Evolutionary conservation across 2,329 filamentous ascomycete genomes (phyloP).

Genomic region (Canariomyces notabilis): DNA sequence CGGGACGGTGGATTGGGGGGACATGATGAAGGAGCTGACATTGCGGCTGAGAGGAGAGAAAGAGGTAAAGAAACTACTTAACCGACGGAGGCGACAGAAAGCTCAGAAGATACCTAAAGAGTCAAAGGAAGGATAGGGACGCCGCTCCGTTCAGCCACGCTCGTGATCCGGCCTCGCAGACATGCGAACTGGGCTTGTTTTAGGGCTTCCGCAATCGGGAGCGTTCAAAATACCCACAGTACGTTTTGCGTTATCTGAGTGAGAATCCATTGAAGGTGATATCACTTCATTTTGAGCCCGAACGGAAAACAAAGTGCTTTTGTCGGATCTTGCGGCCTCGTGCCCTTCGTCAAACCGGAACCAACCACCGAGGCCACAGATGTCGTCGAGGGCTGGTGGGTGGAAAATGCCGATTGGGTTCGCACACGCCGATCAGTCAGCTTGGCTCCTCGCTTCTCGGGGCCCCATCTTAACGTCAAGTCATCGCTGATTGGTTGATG

Average conservation of each 20-base stretch:
- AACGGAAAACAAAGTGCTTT: background rate
- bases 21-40: constrained; percentile 78
- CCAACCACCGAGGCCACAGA: constrained; percentile 2
- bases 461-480: constrained; percentile 12
- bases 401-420: constrained; percentile 12
- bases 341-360: background rate
- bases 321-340: background rate
- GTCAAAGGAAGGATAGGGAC: background rate
- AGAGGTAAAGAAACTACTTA: constrained; percentile 65
- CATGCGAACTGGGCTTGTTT: too few relatives aligned
- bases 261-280: too few relatives aligned
- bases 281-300: too few relatives aligned
- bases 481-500: constrained; percentile 11
- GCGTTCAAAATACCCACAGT: too few relatives aligned
- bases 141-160: background rate
- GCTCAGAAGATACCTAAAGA: constrained; percentile 17
- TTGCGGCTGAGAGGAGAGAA: constrained; percentile 65
- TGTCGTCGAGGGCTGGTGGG: constrained; percentile 9
- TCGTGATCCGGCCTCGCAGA: too few relatives aligned
- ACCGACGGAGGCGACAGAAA: constrained; percentile 35
- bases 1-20: constrained; percentile 60
- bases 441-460: background rate
- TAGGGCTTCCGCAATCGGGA: too few relatives aligned
- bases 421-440: background rate
- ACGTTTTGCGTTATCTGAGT: too few relatives aligned